These are phyloP conservation scores for Prunus padus DNA, from an alignment of 306 rosid genomes.

Conservation along the genomic window DNA sequence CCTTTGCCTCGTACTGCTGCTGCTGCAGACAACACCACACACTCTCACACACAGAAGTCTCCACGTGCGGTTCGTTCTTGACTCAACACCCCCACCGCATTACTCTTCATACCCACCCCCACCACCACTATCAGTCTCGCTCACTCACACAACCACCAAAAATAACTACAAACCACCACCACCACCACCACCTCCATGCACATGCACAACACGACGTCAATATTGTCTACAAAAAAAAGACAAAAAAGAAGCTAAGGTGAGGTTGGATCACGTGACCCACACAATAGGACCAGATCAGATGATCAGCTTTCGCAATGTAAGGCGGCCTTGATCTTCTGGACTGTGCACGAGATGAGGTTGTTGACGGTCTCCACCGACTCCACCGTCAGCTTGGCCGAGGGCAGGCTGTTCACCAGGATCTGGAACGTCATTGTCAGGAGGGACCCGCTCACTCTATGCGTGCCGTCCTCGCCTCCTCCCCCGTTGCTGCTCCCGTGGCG, in stretches of 20 bases:
- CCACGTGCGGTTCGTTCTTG: constrained; percentile 97
- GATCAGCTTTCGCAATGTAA: constrained; percentile 67
- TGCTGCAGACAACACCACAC: too few species aligned
- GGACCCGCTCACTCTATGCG: constrained; percentile 54
- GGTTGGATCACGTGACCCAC: constrained; percentile 11
- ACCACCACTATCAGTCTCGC: constrained; percentile 15
- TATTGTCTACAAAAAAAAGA: neutral
- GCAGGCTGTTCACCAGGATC: constrained; percentile 86
- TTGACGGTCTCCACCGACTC: constrained; percentile 97
- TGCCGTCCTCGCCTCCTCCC: constrained; percentile 19
- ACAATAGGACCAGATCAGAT: neutral
- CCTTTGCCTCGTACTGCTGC: constrained; percentile 45
- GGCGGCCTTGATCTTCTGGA: constrained; percentile 89
- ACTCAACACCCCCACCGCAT: constrained; percentile 69
- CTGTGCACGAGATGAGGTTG: constrained; percentile 88
- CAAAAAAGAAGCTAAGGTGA: neutral
- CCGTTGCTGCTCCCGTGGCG: constrained; percentile 15
- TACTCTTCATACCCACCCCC: constrained; percentile 22
- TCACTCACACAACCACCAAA: constrained; percentile 3
- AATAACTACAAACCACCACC: neutral
- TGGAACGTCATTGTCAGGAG: constrained; percentile 93
- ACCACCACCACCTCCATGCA: constrained; percentile 5
- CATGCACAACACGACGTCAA: constrained; percentile 23
- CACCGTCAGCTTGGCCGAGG: constrained; percentile 87
- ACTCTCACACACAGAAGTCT: constrained; percentile 39